Conservation (phyloP, 2,329 filamentous ascomycete genomes). For the Fusarium ambrosium region DNA sequence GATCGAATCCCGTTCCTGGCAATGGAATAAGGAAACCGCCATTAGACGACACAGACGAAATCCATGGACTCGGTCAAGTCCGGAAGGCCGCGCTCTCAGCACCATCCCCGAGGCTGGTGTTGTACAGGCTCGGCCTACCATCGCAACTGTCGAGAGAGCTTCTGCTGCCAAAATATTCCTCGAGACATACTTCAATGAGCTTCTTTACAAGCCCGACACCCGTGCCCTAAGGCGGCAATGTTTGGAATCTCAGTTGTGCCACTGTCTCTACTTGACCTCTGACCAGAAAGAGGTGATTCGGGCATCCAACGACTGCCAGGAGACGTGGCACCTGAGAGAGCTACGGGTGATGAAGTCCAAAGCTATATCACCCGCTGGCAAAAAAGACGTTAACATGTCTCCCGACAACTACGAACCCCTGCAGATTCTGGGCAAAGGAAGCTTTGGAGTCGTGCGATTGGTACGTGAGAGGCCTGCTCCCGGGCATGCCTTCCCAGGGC, state of each 20-base stretch:
- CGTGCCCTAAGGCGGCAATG: conserved; percentile 51
- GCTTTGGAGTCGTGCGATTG: conserved; percentile 91
- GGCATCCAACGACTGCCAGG: conserved; percentile 72
- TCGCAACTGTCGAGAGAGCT: conserved; percentile 79
- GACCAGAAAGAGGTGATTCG: conserved; percentile 68
- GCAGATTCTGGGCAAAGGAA: conserved; percentile 89
- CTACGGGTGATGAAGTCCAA: conserved; percentile 77
- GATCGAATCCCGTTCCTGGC: conserved; percentile 49
- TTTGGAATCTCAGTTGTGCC: conserved; percentile 67
- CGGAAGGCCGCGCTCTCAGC: conserved; percentile 51
- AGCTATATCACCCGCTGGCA: conserved; percentile 51
- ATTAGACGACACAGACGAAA: conserved; percentile 48
- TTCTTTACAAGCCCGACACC: conserved; percentile 64
- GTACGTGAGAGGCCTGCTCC: conserved; percentile 75
- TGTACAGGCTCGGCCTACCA: conserved; percentile 50
- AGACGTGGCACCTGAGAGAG: conserved; percentile 82
- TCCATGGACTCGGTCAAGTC: conserved; percentile 54
- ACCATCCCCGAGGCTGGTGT: conserved; percentile 53
- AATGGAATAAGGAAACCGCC: conserved; percentile 37
- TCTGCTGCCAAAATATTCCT: conserved; percentile 88
- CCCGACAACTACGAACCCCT: conserved; percentile 77
- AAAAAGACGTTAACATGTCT: conserved; percentile 22
- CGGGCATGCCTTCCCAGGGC: conserved; percentile 50
- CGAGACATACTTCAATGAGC: conserved; percentile 85
- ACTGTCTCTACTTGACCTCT: conserved; percentile 63